Base-by-base conservation (phyloP, 805 yeast species). In the Yarrowia osloensis region DNA sequence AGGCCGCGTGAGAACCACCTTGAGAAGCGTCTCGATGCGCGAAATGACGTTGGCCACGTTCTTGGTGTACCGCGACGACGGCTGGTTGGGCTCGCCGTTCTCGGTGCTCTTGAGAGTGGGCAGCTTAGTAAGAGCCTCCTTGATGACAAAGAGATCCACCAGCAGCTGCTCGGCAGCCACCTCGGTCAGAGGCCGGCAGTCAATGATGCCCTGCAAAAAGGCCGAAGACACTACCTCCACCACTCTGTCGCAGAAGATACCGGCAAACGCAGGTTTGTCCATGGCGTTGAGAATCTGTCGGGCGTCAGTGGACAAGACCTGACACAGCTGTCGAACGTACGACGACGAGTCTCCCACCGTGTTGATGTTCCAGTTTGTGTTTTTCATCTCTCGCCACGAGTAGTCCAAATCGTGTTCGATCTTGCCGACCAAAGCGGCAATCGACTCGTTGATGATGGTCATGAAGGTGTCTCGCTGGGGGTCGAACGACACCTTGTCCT, bases 371-470 rank as follows among this genome's bases (percentile, higher is more conserved):
- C 97, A 92, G 74, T 90, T 88, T 52, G 86, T 85, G 70, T 87
- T 88, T 11, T 82, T 78, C 82, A 95, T 87, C 72, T 91, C 97
- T 70, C 95, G 82, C 96, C 97, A 93, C 5, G 88, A 83, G 67
- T 86, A 84, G 29, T 85, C 86, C 59, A 88, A 76, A 70, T 90
- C 92, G 26, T 77, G 73, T 21, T 85, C 84, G 22, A 90, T 82
- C 70, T 89, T 87, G 26, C 77, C 77, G 28, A 89, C 80, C 22
- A 92, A 76, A 13, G 82, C 74, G 22, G 81, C 81, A 22, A 89
- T 82, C 29, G 90, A 84, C 42, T 80, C 79, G 68, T 86, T 85
- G 63, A 91, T 84, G 19, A 88, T 73, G 61, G 82, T 84, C 33
- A 85, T 80, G 74, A 85, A 91, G 0, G 81, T 74, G 54, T 85